A percentile compares a stretch with the other conserved stretches of the same genome.
Evolutionary conservation across 2,329 filamentous ascomycete genomes (phyloP).

Genomic region (Fusarium sp.): DNA sequence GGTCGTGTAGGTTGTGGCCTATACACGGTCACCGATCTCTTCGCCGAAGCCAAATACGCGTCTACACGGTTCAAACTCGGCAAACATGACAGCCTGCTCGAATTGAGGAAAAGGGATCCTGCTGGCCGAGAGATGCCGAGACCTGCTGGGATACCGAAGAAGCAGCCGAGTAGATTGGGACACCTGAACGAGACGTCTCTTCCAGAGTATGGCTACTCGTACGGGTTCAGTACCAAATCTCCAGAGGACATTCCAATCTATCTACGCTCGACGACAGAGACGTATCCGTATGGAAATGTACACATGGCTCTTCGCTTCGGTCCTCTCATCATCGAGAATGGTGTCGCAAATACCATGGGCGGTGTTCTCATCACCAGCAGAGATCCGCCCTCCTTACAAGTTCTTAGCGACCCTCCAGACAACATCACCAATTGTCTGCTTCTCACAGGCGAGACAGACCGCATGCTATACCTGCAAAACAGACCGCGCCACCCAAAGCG

Average conservation of each 20-base stretch:
- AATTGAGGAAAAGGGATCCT: conserved; percentile 5
- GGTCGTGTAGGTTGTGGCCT: conserved; percentile 15
- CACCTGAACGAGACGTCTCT: conserved; percentile 21
- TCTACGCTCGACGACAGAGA: conserved; percentile 41
- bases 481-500: conserved; percentile 44
- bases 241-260: conserved; percentile 46
- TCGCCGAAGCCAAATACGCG: conserved; percentile 43
- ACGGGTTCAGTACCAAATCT: conserved; percentile 23
- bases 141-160: neutral
- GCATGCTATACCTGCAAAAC: conserved; percentile 32
- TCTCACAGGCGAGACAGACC: conserved; percentile 32
- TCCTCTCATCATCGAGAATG: conserved; percentile 54
- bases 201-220: conserved; percentile 37
- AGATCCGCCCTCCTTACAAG: conserved; percentile 40
- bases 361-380: conserved; percentile 44
- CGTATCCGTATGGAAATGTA: conserved; percentile 50
- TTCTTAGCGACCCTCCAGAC: conserved; percentile 21
- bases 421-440: conserved; percentile 37
- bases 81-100: conserved; percentile 17
- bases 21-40: conserved; percentile 23
- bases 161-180: conserved; percentile 4
- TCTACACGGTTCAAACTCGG: conserved; percentile 20
- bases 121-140: conserved; percentile 4
- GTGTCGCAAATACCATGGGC: conserved; percentile 43
- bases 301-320: conserved; percentile 54